A percentile compares a stretch with the other conserved stretches of the same genome.
phyloP scores from a whole-genome alignment of 176 grass and related monocot species.

The Tillandsia leiboldiana region DNA sequence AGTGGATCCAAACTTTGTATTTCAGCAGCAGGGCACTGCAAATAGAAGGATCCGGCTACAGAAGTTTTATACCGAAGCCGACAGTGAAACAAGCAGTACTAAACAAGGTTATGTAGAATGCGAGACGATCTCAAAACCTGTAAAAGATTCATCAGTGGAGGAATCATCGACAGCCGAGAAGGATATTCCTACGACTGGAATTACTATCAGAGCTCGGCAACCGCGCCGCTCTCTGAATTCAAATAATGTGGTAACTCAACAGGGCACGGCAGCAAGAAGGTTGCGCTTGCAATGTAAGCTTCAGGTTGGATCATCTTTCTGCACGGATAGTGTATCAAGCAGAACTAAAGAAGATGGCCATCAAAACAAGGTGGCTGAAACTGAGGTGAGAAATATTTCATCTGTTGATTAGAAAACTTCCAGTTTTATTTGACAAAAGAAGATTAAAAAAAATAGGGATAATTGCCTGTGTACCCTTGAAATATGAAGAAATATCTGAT shows the following conservation, averaged over 20 bases:
- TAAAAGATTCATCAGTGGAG: not conserved
- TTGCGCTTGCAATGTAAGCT: not conserved
- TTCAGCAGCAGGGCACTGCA: conserved; percentile 14
- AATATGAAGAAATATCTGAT: too few species aligned
- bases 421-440: too few species aligned
- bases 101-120: conserved; percentile 5
- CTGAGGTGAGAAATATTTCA: not conserved
- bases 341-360: not conserved
- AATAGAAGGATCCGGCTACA: conserved; percentile 11
- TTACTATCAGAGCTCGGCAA: not conserved
- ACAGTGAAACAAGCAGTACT: not conserved
- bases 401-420: too few species aligned
- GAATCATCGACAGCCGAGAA: conserved; percentile 1
- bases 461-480: too few species aligned
- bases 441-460: too few species aligned
- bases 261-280: not conserved
- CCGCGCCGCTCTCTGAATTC: not conserved
- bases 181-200: not conserved
- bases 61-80: not conserved
- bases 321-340: not conserved
- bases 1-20: not conserved
- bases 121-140: not conserved
- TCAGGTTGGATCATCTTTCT: not conserved
- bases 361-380: not conserved
- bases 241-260: not conserved